Evolutionary conservation across 768 basidiomycete species (phyloP).

Genomic region (Lactarius indigo): DNA sequence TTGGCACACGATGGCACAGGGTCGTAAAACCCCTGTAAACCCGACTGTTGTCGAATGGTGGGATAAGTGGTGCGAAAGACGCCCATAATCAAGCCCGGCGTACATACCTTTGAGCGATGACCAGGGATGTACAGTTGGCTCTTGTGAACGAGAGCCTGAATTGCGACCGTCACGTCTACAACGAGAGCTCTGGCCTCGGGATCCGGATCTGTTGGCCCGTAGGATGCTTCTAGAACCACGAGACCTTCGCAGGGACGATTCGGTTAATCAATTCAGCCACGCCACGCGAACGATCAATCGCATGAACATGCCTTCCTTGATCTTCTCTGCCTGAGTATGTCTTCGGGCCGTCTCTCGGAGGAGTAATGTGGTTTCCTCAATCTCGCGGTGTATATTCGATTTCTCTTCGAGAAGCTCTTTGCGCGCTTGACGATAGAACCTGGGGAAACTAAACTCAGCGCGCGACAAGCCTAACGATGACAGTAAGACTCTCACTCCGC

Average conservation of each 20-base stretch:
- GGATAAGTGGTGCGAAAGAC: conserved; percentile 4
- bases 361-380: conserved; percentile 56
- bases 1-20: conserved; percentile 74
- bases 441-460: conserved; percentile 32
- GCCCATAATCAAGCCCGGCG: conserved; percentile 24
- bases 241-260: conserved; percentile 47
- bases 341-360: conserved; percentile 66
- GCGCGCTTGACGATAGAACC: conserved; percentile 64
- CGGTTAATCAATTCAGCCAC: conserved; percentile 9
- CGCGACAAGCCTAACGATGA: conserved; percentile 12
- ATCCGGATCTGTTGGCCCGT: conserved; percentile 50
- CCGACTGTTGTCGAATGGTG: conserved; percentile 41
- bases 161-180: conserved; percentile 74
- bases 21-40: conserved; percentile 86
- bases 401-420: conserved; percentile 62
- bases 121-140: conserved; percentile 77
- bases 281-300: conserved; percentile 10
- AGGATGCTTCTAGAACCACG: conserved; percentile 70
- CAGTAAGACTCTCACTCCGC: conserved; percentile 42
- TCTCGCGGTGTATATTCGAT: conserved; percentile 57
- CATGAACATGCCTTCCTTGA: conserved; percentile 54
- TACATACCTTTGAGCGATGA: conserved; percentile 73
- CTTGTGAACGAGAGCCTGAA: conserved; percentile 77
- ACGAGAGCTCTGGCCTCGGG: conserved; percentile 41
- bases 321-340: conserved; percentile 59